Base-by-base conservation (phyloP, 2,329 filamentous ascomycete species). In the Penicillium hordei region DNA sequence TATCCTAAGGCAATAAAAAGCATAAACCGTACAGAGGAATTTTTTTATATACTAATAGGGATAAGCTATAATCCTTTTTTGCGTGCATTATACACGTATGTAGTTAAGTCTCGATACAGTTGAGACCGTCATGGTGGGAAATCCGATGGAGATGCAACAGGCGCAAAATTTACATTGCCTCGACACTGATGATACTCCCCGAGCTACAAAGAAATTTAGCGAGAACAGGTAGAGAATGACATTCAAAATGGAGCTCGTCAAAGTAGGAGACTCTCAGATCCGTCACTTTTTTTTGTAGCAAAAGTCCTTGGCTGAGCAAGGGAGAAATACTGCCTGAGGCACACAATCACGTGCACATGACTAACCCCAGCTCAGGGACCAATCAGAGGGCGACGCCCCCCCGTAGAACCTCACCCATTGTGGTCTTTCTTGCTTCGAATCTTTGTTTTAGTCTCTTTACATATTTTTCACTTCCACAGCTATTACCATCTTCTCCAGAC, bases 391-490 rank as follows among this genome's bases (percentile, higher is more conserved):
- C n/a, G 5, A 25, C 45, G 53, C 55, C 49, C 45, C 55, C 55
- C 49, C 48, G 55, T 59, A 65, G 60, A 58, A 67, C 62, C 48
- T 67, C 65, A 66, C 48, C 12, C 48, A 54, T 55, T 52, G 57
- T 56, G 52, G 45, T 45, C 48, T 61, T 57, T 61, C 50, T 50
- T 53, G 46, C 55, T 51, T 61, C 51, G 57, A 61, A 56, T 48
- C 40, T 63, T 60, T 62, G 50, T 60, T 61, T 61, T 64, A 61
- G 55, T 54, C 58, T 59, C 64, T 63, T 62, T 56, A 71, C 64
- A 60, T 58, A 50, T 55, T 38, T 55, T n/a, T 29, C 52, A 60
- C 48, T 58, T 60, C 46, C 54, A 48, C 45, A 55, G 51, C 40
- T 52, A 25, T 36, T 48, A 33, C 48, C 51, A 45, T 53, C 29